A percentile compares a stretch with the other conserved stretches of the same genome.
phyloP scores from a whole-genome alignment of 139 green algal species.

The Spirogloea muscicola region DNA sequence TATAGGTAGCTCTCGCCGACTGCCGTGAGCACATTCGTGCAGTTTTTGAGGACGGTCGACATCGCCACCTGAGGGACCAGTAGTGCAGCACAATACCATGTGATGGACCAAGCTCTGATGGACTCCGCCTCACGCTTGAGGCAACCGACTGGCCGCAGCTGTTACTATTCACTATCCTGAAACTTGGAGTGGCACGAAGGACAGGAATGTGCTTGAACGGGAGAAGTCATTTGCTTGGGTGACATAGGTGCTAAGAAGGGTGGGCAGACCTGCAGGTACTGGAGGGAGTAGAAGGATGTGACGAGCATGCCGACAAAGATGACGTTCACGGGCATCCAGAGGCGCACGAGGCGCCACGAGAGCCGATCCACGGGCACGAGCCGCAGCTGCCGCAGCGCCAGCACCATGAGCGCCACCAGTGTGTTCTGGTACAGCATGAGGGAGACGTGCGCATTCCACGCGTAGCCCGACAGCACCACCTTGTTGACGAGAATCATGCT shows the following conservation, averaged over 20 bases:
- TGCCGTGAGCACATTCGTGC: conserved; percentile 55
- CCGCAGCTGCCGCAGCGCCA: background rate
- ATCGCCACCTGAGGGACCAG: conserved; percentile 71
- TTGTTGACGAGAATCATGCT: conserved; percentile 19
- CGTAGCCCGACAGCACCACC: conserved; percentile 8
- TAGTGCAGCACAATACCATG: no score
- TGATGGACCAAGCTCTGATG: no score
- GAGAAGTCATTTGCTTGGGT: no score
- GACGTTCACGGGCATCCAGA: conserved; percentile 85
- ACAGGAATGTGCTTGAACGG: no score
- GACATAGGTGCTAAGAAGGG: no score
- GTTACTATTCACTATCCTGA: no score
- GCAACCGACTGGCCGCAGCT: no score
- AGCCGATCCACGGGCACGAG: conserved; percentile 13
- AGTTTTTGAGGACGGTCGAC: conserved; percentile 86
- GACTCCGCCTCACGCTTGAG: no score
- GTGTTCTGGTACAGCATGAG: background rate
- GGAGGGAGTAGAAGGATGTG: conserved; percentile 62
- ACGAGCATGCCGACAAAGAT: conserved; percentile 90
- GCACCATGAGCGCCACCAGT: background rate
- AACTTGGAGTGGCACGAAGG: no score
- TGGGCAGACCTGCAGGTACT: no score
- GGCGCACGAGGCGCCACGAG: conserved; percentile 32
- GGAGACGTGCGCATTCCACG: no score
- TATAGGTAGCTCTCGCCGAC: conserved; percentile 13